Base-by-base conservation (phyloP, 768 basidiomycete genomes). In the Ephemerocybe angulata region DNA sequence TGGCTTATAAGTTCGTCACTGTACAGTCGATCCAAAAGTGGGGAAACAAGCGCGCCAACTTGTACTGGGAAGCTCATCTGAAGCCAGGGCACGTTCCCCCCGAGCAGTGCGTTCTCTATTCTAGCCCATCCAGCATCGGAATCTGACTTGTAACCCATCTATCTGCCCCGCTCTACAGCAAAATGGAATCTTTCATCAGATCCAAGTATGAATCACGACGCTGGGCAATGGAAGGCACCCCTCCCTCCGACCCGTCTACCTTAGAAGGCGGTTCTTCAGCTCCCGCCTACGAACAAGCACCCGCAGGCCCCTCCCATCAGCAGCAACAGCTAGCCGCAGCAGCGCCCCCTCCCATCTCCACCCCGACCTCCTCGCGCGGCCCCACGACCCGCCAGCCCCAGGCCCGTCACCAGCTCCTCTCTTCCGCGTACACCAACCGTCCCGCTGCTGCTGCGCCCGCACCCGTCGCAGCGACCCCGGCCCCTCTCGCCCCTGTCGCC, bases 1-100 rank as follows among this genome's bases (percentile, higher is more conserved):
- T 33, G 27, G 17, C 33, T 6, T 37, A 19, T 35, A 21, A 42
- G 6, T 22, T 40, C 37, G 50, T 21, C 24, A 22, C 43, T 22
- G 21, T 19, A 6, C 49, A 89, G 87, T 84, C 85, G 1, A 86
- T 98, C 50, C 86, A 90, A 68, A 90, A 88, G 68, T 99, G 96
- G 96, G 96, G 96, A 0, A 99, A 99, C 67, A 78, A 76, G 48
- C 85, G 86, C 7, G 96, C 93, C 7, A 99, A 99, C 72, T 62
- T 90, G 4, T 98, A 98, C 72, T 99, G 96, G 96, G 96, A 99
- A 67, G 88, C 91, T 3, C 95, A 97, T 72, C 75, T 98, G 53
- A 95, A 93, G 68, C 71, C 83, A 17, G 96, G 96, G 0, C 96
- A 99, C 67, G 62, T 89, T 21, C 95, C 96, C 33, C 89, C 91